A percentile compares a stretch with the other conserved stretches of the same genome.
Conservation (phyloP, 176 grass and related monocot species). For the Rhynchospora breviuscula region DNA sequence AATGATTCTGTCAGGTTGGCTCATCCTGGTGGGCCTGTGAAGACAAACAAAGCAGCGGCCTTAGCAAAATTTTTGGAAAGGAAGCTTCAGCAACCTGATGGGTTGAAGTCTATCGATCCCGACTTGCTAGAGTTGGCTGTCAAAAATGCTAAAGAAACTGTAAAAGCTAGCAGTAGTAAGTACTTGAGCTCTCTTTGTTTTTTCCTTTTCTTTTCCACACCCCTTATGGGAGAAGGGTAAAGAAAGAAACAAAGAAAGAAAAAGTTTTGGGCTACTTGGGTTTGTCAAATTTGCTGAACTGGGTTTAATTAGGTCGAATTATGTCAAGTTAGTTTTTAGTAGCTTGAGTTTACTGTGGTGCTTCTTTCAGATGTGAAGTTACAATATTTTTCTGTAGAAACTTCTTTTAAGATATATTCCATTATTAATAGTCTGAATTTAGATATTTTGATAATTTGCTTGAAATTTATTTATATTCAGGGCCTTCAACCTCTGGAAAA, state of each 20-base stretch:
- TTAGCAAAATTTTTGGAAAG: slow-evolving; percentile 96
- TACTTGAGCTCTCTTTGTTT: not conserved
- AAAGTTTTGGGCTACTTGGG: not conserved
- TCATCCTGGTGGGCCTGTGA: slow-evolving; percentile 82
- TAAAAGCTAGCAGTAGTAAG: slow-evolving; percentile 59
- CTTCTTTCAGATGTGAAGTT: not conserved
- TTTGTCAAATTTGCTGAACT: not conserved
- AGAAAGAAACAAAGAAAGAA: no score
- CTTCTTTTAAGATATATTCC: not conserved
- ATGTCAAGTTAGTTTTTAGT: not conserved
- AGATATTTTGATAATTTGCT: not conserved
- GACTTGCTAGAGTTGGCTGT: slow-evolving; percentile 79
- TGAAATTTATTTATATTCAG: slow-evolving; percentile 34
- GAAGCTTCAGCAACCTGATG: slow-evolving; percentile 90
- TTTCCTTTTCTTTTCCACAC: not conserved
- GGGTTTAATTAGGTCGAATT: not conserved
- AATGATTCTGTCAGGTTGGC: slow-evolving; percentile 46
- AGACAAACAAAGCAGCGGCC: slow-evolving; percentile 97
- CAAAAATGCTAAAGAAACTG: slow-evolving; percentile 75
- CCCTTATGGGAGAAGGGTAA: not conserved
- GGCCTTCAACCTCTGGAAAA: slow-evolving; percentile 48
- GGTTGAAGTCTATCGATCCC: slow-evolving; percentile 65
- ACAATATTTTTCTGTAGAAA: not conserved
- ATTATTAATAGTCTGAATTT: not conserved
- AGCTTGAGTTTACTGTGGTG: not conserved